Percentiles rank a stretch among this genome's conserved stretches.
Conservation (phyloP, 2,329 filamentous ascomycete genomes). For the Malbranchea cinnamomea region DNA sequence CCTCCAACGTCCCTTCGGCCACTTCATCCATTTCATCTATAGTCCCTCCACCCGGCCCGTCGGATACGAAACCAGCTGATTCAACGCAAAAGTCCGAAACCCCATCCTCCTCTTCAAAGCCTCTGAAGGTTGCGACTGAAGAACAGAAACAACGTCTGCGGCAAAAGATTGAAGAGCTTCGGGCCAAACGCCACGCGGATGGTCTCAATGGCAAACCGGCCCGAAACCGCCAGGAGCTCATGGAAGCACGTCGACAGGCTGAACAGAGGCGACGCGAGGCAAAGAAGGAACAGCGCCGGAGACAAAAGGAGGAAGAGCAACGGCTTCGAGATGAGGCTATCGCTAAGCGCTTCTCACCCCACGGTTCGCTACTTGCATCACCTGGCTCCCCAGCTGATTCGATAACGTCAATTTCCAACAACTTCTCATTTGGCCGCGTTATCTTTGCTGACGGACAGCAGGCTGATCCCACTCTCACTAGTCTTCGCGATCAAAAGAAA, state of each 20-base stretch:
- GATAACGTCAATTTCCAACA: conserved; percentile 35
- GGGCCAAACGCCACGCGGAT: conserved; percentile 75
- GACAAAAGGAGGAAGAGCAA: conserved; percentile 69
- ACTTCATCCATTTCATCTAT: conserved; percentile 58
- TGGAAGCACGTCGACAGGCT: conserved; percentile 77
- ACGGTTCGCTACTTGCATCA: conserved; percentile 42
- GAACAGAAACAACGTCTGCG: conserved; percentile 64
- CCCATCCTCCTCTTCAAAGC: conserved; percentile 29
- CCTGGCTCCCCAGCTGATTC: conserved; percentile 36
- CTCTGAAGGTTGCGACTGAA: conserved; percentile 54
- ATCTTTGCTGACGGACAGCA: conserved; percentile 75
- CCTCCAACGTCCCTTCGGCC: conserved; percentile 33
- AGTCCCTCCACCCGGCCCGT: conserved; percentile 28
- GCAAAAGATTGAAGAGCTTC: conserved; percentile 70
- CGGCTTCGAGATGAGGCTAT: conserved; percentile 42
- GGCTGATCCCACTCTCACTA: conserved; percentile 53
- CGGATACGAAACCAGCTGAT: conserved; percentile 10
- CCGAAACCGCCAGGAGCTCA: conserved; percentile 75
- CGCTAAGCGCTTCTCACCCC: conserved; percentile 38
- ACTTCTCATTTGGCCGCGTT: conserved; percentile 83
- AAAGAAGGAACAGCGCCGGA: conserved; percentile 69
- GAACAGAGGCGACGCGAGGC: conserved; percentile 73
- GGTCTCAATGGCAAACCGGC: conserved; percentile 68
- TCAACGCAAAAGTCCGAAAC: conserved; percentile 11
- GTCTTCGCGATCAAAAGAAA: conserved; percentile 51